phyloP scores from a whole-genome alignment of 106 monocot genomes.

The Dendrobium nobile region DNA sequence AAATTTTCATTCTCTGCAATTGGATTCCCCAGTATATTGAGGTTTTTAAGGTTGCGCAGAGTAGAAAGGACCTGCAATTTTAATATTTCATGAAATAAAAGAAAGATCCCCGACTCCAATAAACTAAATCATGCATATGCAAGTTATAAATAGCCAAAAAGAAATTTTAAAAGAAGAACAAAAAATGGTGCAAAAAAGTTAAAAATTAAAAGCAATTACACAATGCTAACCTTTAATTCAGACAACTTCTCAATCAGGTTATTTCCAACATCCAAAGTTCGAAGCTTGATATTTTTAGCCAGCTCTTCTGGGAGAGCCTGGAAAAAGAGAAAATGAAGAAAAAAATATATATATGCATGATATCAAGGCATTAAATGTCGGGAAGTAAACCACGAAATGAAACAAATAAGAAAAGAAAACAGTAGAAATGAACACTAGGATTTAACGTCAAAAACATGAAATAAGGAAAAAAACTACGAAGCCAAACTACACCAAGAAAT shows the following conservation, averaged over 20 bases:
- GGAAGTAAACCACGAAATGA: neutral
- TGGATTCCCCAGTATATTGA: constrained; percentile 84
- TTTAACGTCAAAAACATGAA: no score
- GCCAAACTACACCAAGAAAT: no score
- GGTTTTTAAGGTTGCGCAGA: constrained; percentile 63
- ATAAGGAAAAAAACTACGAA: no score
- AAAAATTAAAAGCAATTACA: neutral
- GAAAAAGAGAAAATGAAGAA: neutral
- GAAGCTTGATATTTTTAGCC: constrained; percentile 48
- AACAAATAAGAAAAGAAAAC: no score
- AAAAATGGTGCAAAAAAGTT: neutral
- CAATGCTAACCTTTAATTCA: constrained; percentile 54
- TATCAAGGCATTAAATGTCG: neutral
- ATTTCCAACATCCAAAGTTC: constrained; percentile 75
- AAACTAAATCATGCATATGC: neutral
- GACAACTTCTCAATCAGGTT: constrained; percentile 65
- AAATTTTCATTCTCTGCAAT: constrained; percentile 56
- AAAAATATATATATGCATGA: neutral
- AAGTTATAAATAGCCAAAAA: neutral
- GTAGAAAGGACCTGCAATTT: constrained; percentile 56
- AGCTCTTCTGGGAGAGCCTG: constrained; percentile 61
- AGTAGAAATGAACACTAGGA: no score
- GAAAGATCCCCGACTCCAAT: neutral
- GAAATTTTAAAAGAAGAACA: neutral
- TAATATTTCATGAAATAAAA: neutral